Evolutionary conservation across 176 grass and related monocot species (phyloP), one percentile per base, ranked within the genome.

Genomic region (Poa annua): DNA sequence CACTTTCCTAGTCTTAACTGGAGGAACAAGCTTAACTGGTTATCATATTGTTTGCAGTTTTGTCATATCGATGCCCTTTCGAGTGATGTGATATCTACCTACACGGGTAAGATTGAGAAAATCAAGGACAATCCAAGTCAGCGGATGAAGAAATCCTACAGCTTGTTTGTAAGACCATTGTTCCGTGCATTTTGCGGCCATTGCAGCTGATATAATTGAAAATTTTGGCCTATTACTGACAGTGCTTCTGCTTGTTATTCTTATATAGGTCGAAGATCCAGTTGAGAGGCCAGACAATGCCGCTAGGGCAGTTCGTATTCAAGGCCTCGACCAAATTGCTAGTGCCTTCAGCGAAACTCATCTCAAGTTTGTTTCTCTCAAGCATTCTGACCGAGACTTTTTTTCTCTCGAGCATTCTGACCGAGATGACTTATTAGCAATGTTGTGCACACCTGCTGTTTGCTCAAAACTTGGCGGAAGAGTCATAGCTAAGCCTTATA

Each of bases 201-300:
- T 85, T 52, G 56, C 67, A 8, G 55, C 11, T 73, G n/a, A 73
- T 74, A 29, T 70, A 72, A 15, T 33, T 14, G 26, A 69, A 38
- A 78, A 66, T 68, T 4, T 87, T 77, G 81, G 63, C 64, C 49
- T 72, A 54, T 33, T 21, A 74, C 22, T 84, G 62, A 87, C 75
- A 76, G 65, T 47, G 47, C 7, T 52, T 66, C 17, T 83, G 76
- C 66, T 87, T 39, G 3, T 41, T 45, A 50, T 78, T 13, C 80
- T 73, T 82, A 62, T 91, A 68, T 75, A 94, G 92, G 83, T 92
- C 66, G 87, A 94, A 85, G 92, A 94, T 85, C 89, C 92, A 66
- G 84, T 92, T 81, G 87, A 94, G 84, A 88, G 88, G 59, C 85
- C 92, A 29, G 89, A 92, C 47, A 94, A 94, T 85, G 76, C 92